Percentiles rank a stretch among this genome's conserved stretches.
phyloP scores from a whole-genome alignment of 768 basidiomycete species.

The Leccinum arenicola region DNA sequence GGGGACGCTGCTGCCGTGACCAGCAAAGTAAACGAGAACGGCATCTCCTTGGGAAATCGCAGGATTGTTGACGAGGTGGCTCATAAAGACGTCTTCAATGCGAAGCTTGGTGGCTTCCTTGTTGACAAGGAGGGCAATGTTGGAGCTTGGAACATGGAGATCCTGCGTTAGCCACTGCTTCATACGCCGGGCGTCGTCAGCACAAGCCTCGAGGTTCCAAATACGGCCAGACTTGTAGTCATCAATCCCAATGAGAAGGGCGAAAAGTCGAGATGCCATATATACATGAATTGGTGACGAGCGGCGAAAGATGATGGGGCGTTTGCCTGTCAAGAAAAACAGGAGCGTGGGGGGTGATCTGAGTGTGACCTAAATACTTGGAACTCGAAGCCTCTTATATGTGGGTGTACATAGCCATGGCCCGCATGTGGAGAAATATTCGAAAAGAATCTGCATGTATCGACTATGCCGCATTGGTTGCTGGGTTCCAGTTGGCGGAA shows the following conservation, averaged over 20 bases:
- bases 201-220: slow-evolving; percentile 66
- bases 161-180: slow-evolving; percentile 55
- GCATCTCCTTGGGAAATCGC: slow-evolving; percentile 60
- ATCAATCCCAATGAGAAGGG: slow-evolving; percentile 68
- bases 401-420: slow-evolving; percentile 12
- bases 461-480: slow-evolving; percentile 5
- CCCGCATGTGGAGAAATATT: neutral
- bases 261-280: slow-evolving; percentile 54
- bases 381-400: slow-evolving; percentile 16
- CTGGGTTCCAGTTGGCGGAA: slow-evolving; percentile 16
- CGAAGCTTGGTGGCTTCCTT: slow-evolving; percentile 56
- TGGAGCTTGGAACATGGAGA: slow-evolving; percentile 55
- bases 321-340: slow-evolving; percentile 10
- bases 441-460: neutral
- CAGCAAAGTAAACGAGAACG: slow-evolving; percentile 68
- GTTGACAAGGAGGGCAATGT: slow-evolving; percentile 57
- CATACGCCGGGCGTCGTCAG: slow-evolving; percentile 59
- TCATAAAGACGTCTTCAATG: slow-evolving; percentile 60
- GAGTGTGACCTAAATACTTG: slow-evolving; percentile 1
- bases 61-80: slow-evolving; percentile 61
- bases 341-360: slow-evolving; percentile 10
- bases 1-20: slow-evolving; percentile 60
- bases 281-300: slow-evolving; percentile 15
- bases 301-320: neutral
- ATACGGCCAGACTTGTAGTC: slow-evolving; percentile 61